Conservation (phyloP, 1,284 basidiomycete species). For the Leucoagaricus sp. region DNA sequence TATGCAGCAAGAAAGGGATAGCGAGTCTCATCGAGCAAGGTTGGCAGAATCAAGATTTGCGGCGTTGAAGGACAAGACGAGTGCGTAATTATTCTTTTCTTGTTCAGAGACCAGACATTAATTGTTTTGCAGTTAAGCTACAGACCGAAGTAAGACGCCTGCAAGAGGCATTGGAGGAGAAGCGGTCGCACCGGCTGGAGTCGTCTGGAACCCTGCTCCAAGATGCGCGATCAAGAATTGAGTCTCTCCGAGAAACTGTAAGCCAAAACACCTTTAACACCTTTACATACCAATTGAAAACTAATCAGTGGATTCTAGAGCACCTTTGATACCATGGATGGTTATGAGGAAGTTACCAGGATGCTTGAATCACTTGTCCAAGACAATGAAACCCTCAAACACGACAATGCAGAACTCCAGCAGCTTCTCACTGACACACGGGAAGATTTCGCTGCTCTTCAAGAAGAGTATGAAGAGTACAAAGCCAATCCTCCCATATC, state of each 20-base stretch:
- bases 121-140: slow-evolving; percentile 58
- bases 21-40: slow-evolving; percentile 69
- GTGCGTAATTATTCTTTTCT: slow-evolving; percentile 37
- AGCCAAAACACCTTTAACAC: slow-evolving; percentile 20
- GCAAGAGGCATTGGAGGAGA: slow-evolving; percentile 65
- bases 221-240: slow-evolving; percentile 70
- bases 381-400: slow-evolving; percentile 81
- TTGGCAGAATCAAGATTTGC: slow-evolving; percentile 69
- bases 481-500: slow-evolving; percentile 42
- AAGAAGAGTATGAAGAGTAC: slow-evolving; percentile 76
- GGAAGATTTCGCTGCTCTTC: slow-evolving; percentile 71
- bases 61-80: slow-evolving; percentile 63
- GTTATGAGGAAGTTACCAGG: slow-evolving; percentile 61
- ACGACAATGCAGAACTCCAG: slow-evolving; percentile 79
- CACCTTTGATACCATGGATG: slow-evolving; percentile 41
- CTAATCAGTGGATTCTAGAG: slow-evolving; percentile 34
- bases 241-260: slow-evolving; percentile 62
- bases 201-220: slow-evolving; percentile 72
- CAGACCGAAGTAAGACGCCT: slow-evolving; percentile 69
- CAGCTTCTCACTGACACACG: slow-evolving; percentile 71
- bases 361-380: slow-evolving; percentile 81
- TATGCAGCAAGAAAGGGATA: slow-evolving; percentile 79
- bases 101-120: slow-evolving; percentile 9
- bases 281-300: slow-evolving; percentile 17
- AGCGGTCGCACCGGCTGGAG: slow-evolving; percentile 66